Percentiles rank a stretch among this genome's conserved stretches.
These are phyloP conservation scores for Hanseniaspora nectarophila DNA, from an alignment of 805 yeast species.

Conservation along the genomic window DNA sequence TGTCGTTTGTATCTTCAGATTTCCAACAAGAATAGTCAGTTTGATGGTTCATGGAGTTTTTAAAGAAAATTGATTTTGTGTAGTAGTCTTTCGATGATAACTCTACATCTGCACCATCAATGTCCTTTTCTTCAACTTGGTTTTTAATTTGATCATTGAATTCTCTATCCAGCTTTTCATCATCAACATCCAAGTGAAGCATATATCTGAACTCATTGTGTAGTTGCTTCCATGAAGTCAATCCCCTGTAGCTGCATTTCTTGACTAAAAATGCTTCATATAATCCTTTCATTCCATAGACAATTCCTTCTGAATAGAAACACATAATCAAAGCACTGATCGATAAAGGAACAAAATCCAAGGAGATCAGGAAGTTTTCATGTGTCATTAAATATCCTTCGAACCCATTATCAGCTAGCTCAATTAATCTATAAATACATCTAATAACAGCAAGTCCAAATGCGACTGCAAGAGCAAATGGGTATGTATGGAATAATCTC, in stretches of 20 bases:
- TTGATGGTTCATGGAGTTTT: too few species aligned
- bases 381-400: constrained; percentile 49
- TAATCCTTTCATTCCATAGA: constrained; percentile 22
- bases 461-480: constrained; percentile 36
- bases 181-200: background rate
- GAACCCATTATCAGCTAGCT: constrained; percentile 60
- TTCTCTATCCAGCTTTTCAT: background rate
- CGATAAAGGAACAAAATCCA: constrained; percentile 54
- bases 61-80: too few species aligned
- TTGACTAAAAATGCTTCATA: background rate
- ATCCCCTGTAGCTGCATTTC: constrained; percentile 4
- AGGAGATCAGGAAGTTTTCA: constrained; percentile 46
- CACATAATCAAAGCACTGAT: constrained; percentile 35
- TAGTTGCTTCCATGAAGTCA: background rate
- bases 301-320: constrained; percentile 54
- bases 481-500: constrained; percentile 27
- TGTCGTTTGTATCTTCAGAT: too few species aligned
- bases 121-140: background rate
- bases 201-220: constrained; percentile 1
- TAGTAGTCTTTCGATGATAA: too few species aligned
- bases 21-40: too few species aligned
- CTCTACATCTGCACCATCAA: too few species aligned
- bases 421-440: constrained; percentile 62
- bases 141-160: background rate
- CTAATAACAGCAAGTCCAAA: constrained; percentile 49